Conservation (phyloP, 768 basidiomycete genomes). For the Tremella mesenterica region DNA sequence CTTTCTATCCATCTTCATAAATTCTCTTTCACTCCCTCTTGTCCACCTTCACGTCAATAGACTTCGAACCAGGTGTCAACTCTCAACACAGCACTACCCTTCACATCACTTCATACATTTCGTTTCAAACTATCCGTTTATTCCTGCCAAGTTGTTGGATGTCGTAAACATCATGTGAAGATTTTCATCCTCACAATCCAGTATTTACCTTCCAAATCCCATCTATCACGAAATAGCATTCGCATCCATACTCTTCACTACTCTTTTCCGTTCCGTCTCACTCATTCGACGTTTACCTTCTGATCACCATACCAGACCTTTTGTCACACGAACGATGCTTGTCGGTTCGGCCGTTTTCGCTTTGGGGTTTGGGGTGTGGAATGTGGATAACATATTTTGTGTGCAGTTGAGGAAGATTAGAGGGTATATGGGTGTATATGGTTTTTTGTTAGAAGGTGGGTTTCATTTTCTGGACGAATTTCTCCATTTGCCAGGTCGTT, state of each 20-base stretch:
- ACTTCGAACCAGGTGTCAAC: no score
- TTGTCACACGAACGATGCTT: slow-evolving; percentile 46
- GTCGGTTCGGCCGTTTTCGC: slow-evolving; percentile 55
- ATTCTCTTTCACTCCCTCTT: no score
- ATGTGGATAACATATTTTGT: slow-evolving; percentile 72
- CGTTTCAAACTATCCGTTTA: no score
- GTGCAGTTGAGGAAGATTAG: slow-evolving; percentile 29
- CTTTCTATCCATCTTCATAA: neutral
- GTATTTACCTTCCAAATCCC: slow-evolving; percentile 62
- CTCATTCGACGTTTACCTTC: slow-evolving; percentile 50
- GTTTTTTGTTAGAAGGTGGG: slow-evolving; percentile 35
- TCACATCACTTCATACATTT: neutral
- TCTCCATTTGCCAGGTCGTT: neutral
- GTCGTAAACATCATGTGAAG: no score
- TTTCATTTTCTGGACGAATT: neutral
- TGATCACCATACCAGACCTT: slow-evolving; percentile 46
- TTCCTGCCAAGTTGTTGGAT: no score
- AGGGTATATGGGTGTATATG: slow-evolving; percentile 16
- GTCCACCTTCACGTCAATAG: neutral
- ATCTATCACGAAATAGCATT: slow-evolving; percentile 73
- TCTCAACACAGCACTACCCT: neutral
- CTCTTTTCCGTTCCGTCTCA: slow-evolving; percentile 50
- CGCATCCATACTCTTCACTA: slow-evolving; percentile 53
- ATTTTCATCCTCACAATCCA: slow-evolving; percentile 35
- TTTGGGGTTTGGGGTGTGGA: slow-evolving; percentile 66